Base-by-base conservation (phyloP, 768 basidiomycete species). In the Russula dissimulans region DNA sequence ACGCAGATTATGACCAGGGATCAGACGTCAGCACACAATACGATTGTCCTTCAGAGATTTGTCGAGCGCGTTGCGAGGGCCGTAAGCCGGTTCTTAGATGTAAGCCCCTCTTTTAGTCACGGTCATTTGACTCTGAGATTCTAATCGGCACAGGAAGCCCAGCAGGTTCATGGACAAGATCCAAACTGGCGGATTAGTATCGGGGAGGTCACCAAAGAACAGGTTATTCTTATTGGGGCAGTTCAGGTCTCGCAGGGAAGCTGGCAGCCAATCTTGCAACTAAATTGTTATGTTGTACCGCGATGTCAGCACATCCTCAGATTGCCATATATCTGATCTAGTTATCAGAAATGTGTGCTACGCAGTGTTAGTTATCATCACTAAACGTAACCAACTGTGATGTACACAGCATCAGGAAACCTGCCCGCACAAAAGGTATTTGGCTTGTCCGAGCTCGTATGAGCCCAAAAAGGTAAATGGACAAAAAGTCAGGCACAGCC, bases 191-290 rank as follows among this genome's bases (percentile, higher is more conserved):
- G 44, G 4, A 9, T 61, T 7, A 50, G 50, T 8, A 4, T 8
- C 0, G 55, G 56, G 4, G 44, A 31, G 4, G 52, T 61, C 43
- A 47, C 49, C 12, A 61, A 11, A 9, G 49, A 52, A 6, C 44
- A 53, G 0, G 50, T 61, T 11, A 45, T 45, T 4, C 22, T 61
- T 5, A 34, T 61, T 1, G 60, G 60, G 6, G 22, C 26, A 8
- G 44, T 61, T 3, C 60, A 61, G 3, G 60, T 61, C 50, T 57
- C 61, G 1, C 61, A 57, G 32, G 61, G 61, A 5, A 62, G 61
- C 17, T 62, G 61, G 61, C 61, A 62, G 3, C 61, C 61, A 10
- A 62, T 62, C 4, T 56, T 62, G 5, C 61, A 62, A 11, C 51
- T 62, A 3, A 53, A 48, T 15, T 49, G 50, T 14, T 61, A 46